A percentile compares a stretch with the other conserved stretches of the same genome.
These are phyloP conservation scores for Paralagenidium karlingii DNA, from an alignment of 352 stramenopile species.

Conservation along the genomic window DNA sequence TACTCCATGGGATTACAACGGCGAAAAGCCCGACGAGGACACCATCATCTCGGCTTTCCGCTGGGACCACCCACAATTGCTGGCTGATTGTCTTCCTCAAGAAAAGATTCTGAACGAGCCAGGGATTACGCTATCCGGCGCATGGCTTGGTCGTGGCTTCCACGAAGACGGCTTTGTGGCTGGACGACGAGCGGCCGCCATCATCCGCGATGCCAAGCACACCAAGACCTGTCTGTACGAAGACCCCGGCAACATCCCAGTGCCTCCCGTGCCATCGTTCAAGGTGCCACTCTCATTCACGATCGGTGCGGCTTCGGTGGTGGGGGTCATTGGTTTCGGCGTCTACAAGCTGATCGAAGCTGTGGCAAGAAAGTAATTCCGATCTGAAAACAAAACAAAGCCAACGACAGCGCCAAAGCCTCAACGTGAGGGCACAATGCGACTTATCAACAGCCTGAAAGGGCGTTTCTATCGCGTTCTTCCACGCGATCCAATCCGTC, in stretches of 20 bases:
- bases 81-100: constrained; percentile 76
- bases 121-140: constrained; percentile 66
- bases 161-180: constrained; percentile 81
- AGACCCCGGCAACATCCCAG: constrained; percentile 67
- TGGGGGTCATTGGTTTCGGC: constrained; percentile 50
- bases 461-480: too few relatives aligned
- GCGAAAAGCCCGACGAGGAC: constrained; percentile 30
- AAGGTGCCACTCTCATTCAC: constrained; percentile 55
- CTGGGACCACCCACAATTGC: constrained; percentile 74
- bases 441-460: too few relatives aligned
- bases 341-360: constrained; percentile 39
- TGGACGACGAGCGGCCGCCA: constrained; percentile 60
- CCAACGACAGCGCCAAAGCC: too few relatives aligned
- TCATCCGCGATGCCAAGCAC: constrained; percentile 67
- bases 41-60: constrained; percentile 61
- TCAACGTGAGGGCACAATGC: too few relatives aligned
- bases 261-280: constrained; percentile 60
- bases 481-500: too few relatives aligned
- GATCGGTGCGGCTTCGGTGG: constrained; percentile 27
- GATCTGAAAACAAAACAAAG: too few relatives aligned
- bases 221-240: constrained; percentile 62
- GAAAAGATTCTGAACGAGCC: constrained; percentile 79
- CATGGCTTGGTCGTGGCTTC: constrained; percentile 74
- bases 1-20: constrained; percentile 60
- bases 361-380: too few relatives aligned